phyloP scores from a whole-genome alignment of 2,329 filamentous ascomycete genomes.

The Ascomycota sp. region DNA sequence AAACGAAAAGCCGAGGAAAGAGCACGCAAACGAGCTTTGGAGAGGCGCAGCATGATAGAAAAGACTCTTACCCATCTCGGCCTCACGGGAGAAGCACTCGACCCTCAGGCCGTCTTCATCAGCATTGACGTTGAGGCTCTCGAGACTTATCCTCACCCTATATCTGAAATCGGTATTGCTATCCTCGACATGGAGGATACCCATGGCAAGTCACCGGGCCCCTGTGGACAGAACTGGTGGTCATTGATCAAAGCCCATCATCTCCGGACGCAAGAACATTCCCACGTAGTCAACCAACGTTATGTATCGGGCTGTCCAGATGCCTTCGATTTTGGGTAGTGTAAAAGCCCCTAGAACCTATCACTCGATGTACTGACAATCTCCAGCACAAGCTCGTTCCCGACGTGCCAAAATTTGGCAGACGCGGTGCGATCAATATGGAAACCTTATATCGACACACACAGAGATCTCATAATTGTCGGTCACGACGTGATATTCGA shows the following conservation, averaged over 20 bases:
- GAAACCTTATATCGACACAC: slow-evolving; percentile 7
- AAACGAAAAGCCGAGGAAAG: slow-evolving; percentile 11
- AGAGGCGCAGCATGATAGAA: slow-evolving; percentile 33
- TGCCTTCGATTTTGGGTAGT: slow-evolving; percentile 54
- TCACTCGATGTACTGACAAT: background rate
- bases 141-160: slow-evolving; percentile 40
- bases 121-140: slow-evolving; percentile 69
- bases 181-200: slow-evolving; percentile 51
- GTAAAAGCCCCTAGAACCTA: no score
- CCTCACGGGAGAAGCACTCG: slow-evolving; percentile 15
- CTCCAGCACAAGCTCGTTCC: slow-evolving; percentile 20
- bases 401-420: slow-evolving; percentile 13
- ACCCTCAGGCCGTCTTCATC: slow-evolving; percentile 36
- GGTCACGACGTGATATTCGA: slow-evolving; percentile 57
- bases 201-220: slow-evolving; percentile 33
- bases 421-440: slow-evolving; percentile 17
- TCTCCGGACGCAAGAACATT: slow-evolving; percentile 53
- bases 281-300: slow-evolving; percentile 40
- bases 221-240: slow-evolving; percentile 45
- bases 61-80: slow-evolving; percentile 53
- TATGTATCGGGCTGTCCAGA: slow-evolving; percentile 58
- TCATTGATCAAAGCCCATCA: slow-evolving; percentile 48
- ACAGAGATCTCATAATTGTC: slow-evolving; percentile 47
- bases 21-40: slow-evolving; percentile 24
- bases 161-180: slow-evolving; percentile 77